A percentile compares a stretch with the other conserved stretches of the same genome.
These are phyloP conservation scores for Rhodosporidiobolus sp. DNA, from an alignment of 768 basidiomycete genomes.

Conservation along the genomic window DNA sequence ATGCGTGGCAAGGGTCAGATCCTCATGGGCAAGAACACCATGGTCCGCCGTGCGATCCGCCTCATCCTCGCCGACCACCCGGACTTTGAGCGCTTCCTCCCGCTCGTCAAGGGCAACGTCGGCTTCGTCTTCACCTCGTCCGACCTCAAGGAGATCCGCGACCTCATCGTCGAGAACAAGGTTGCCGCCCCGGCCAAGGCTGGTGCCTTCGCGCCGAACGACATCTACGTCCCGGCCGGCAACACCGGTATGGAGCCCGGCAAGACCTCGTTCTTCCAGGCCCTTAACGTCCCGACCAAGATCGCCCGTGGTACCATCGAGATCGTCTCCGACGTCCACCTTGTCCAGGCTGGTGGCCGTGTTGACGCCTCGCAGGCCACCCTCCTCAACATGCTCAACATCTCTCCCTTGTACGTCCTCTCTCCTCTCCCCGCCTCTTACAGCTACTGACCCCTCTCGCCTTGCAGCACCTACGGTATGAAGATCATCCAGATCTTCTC, in stretches of 20 bases:
- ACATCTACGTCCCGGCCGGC: conserved; percentile 86
- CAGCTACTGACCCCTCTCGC: neutral
- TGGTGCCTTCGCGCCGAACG: conserved; percentile 87
- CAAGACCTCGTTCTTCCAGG: conserved; percentile 99
- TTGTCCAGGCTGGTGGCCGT: conserved; percentile 72
- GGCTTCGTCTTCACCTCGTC: conserved; percentile 94
- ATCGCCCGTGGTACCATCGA: conserved; percentile 99
- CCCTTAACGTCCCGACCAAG: conserved; percentile 98
- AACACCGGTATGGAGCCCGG: conserved; percentile 99
- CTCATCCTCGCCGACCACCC: conserved; percentile 83
- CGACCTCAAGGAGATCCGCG: conserved; percentile 93
- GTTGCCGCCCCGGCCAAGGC: conserved; percentile 98
- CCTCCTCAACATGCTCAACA: conserved; percentile 98
- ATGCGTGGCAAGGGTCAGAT: conserved; percentile 96
- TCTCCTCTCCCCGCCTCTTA: neutral
- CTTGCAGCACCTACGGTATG: conserved; percentile 84
- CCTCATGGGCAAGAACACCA: conserved; percentile 99
- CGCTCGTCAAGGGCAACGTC: conserved; percentile 93
- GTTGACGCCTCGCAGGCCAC: conserved; percentile 97
- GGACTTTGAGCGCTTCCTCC: conserved; percentile 92
- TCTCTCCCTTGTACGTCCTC: conserved; percentile 56
- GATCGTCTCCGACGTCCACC: conserved; percentile 95
- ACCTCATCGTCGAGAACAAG: conserved; percentile 91
- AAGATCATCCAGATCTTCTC: conserved; percentile 86
- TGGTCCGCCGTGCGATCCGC: conserved; percentile 97